Percentiles rank a stretch among this genome's conserved stretches.
Evolutionary conservation across 345 rosid genomes (phyloP).

Genomic region (Mangifera indica): DNA sequence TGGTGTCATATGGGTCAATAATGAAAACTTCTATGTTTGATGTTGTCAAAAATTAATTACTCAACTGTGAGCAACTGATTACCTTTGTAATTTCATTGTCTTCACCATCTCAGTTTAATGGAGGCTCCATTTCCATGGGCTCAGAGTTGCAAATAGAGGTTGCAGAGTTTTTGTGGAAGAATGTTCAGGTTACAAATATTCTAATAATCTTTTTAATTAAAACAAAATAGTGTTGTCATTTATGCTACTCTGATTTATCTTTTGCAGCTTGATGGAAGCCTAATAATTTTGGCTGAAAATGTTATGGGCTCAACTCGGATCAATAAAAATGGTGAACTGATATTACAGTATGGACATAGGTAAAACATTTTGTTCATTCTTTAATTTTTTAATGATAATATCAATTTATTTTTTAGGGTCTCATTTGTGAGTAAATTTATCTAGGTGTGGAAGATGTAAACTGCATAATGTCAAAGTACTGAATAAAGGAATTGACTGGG

Average conservation of each 20-base stretch:
- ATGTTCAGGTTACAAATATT: constrained; percentile 59
- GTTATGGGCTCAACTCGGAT: constrained; percentile 66
- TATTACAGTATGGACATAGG: constrained; percentile 74
- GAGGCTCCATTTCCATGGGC: constrained; percentile 73
- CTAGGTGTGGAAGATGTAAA: constrained; percentile 87
- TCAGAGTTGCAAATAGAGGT: constrained; percentile 87
- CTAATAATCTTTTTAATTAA: constrained; percentile 6
- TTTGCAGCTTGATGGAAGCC: constrained; percentile 81
- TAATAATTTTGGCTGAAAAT: constrained; percentile 65
- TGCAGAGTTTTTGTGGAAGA: constrained; percentile 87
- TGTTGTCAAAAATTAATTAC: neutral
- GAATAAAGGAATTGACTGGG: constrained; percentile 86
- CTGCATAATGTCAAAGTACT: constrained; percentile 66
- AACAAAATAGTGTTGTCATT: constrained; percentile 4
- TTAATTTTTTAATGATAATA: constrained; percentile 6
- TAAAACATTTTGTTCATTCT: constrained; percentile 19
- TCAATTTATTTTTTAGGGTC: constrained; percentile 11
- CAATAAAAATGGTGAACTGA: constrained; percentile 52
- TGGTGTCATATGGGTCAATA: too few relatives aligned
- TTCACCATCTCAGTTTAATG: constrained; percentile 51
- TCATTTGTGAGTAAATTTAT: constrained; percentile 10
- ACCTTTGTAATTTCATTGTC: constrained; percentile 12
- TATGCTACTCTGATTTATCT: constrained; percentile 26
- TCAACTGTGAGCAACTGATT: neutral
- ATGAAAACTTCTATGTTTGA: neutral